Conservation (phyloP, 495 filamentous ascomycete species). For the Emericellopsis terricola region DNA sequence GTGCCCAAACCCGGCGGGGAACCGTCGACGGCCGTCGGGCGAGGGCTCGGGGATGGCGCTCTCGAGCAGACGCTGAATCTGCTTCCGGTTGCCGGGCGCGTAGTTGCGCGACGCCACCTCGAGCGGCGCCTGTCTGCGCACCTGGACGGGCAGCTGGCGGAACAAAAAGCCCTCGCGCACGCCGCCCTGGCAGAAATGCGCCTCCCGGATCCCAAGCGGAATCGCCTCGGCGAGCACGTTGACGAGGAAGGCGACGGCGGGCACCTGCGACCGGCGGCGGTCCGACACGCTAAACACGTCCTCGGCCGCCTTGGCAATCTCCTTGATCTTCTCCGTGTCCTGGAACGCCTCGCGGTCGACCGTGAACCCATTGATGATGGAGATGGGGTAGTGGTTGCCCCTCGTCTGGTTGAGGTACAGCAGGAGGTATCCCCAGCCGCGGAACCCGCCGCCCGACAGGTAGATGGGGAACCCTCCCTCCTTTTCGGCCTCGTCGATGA, state of each 20-base stretch:
- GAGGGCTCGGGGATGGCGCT: slow-evolving; percentile 18
- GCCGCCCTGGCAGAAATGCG: slow-evolving; percentile 54
- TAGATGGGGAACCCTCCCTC: slow-evolving; percentile 40
- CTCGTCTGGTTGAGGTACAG: slow-evolving; percentile 28
- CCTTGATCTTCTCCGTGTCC: slow-evolving; percentile 27
- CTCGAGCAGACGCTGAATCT: slow-evolving; percentile 25
- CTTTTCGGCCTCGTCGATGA: slow-evolving; percentile 20
- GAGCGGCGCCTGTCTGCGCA: slow-evolving; percentile 37
- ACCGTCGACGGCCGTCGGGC: slow-evolving; percentile 6
- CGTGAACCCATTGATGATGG: slow-evolving; percentile 56
- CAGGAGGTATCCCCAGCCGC: slow-evolving; percentile 55
- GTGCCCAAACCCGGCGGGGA: slow-evolving; percentile 19
- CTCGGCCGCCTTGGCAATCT: slow-evolving; percentile 16
- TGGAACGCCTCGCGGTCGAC: slow-evolving; percentile 33
- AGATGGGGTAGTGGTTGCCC: slow-evolving; percentile 44
- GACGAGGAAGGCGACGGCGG: slow-evolving; percentile 48
- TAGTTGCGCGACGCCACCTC: slow-evolving; percentile 35
- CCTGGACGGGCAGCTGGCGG: slow-evolving; percentile 21
- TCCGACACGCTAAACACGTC: slow-evolving; percentile 50
- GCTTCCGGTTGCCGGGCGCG: slow-evolving; percentile 25
- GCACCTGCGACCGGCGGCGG: slow-evolving; percentile 44
- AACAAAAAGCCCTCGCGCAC: slow-evolving; percentile 51
- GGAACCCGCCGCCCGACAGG: slow-evolving; percentile 53
- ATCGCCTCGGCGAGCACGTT: slow-evolving; percentile 37
- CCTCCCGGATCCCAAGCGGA: slow-evolving; percentile 32